phyloP scores from a whole-genome alignment of 257 asterid genomes.

The Nicotiana noctiflora region DNA sequence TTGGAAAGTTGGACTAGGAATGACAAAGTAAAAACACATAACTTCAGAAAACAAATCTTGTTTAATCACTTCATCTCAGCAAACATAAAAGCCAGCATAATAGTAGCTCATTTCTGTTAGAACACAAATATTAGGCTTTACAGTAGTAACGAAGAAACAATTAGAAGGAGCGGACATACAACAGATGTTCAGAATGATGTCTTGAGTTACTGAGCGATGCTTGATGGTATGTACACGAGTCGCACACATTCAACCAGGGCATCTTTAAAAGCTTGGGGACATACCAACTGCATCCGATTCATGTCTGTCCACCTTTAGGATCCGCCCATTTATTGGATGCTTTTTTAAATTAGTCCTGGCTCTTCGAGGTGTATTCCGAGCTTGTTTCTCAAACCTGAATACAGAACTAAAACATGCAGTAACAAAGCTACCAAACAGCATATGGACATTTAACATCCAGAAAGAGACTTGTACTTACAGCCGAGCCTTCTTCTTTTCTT shows the following conservation, averaged over 20 bases:
- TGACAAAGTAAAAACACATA: neutral
- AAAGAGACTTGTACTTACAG: constrained; percentile 28
- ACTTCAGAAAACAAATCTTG: neutral
- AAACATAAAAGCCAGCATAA: neutral
- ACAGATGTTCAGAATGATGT: neutral
- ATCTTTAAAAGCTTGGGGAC: constrained; percentile 24
- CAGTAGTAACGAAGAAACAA: neutral
- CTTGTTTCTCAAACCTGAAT: constrained; percentile 45
- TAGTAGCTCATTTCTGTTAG: neutral
- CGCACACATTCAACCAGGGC: neutral
- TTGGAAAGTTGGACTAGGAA: neutral
- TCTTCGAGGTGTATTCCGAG: constrained; percentile 24
- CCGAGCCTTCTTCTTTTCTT: constrained; percentile 38
- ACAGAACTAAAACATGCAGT: neutral
- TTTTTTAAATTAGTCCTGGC: constrained; percentile 34
- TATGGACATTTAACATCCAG: neutral
- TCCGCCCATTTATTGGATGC: constrained; percentile 19
- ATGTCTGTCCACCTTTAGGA: constrained; percentile 17
- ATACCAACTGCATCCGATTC: constrained; percentile 20
- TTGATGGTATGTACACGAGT: neutral
- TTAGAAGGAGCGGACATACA: neutral
- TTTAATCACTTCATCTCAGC: neutral
- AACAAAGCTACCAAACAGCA: neutral
- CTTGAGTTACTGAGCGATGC: neutral
- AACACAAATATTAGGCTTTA: neutral